These are phyloP conservation scores for Irpex lacteus DNA, from an alignment of 1,284 basidiomycete species.

Conservation along the genomic window DNA sequence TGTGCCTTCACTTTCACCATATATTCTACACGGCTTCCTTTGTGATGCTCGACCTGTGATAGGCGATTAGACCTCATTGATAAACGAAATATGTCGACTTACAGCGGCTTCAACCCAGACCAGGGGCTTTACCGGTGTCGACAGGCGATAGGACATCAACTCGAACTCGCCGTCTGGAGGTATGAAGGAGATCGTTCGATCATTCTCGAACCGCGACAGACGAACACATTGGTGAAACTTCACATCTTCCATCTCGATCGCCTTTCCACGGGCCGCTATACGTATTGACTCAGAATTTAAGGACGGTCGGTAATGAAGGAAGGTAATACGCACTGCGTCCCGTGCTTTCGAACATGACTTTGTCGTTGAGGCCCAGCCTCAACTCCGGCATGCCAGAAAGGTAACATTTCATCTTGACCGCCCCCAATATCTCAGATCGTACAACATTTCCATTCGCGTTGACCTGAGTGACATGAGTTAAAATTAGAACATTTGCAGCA, in stretches of 20 bases:
- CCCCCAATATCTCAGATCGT: slow-evolving; percentile 95
- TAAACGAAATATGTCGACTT: slow-evolving; percentile 4
- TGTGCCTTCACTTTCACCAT: slow-evolving; percentile 98
- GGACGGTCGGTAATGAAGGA: neutral
- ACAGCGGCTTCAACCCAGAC: slow-evolving; percentile 98
- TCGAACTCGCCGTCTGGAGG: slow-evolving; percentile 99
- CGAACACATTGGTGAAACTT: slow-evolving; percentile 99
- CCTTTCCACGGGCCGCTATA: slow-evolving; percentile 90
- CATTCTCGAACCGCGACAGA: slow-evolving; percentile 98
- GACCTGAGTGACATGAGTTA: slow-evolving; percentile 51
- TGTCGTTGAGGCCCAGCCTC: slow-evolving; percentile 95
- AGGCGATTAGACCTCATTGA: neutral
- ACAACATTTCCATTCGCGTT: slow-evolving; percentile 98
- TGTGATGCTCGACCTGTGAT: slow-evolving; percentile 74
- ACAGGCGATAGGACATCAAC: slow-evolving; percentile 95
- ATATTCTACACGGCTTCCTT: slow-evolving; percentile 93
- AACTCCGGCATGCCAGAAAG: slow-evolving; percentile 98
- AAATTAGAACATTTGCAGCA: slow-evolving; percentile 1
- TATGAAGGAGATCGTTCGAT: slow-evolving; percentile 98
- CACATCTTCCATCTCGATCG: slow-evolving; percentile 99
- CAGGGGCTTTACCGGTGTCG: slow-evolving; percentile 95
- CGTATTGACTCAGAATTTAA: neutral
- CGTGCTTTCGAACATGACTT: slow-evolving; percentile 99
- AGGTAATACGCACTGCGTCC: slow-evolving; percentile 72
- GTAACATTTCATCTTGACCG: slow-evolving; percentile 99